These are phyloP conservation scores for Citrus cavaleriei DNA, from an alignment of 345 rosid genomes.

Conservation along the genomic window DNA sequence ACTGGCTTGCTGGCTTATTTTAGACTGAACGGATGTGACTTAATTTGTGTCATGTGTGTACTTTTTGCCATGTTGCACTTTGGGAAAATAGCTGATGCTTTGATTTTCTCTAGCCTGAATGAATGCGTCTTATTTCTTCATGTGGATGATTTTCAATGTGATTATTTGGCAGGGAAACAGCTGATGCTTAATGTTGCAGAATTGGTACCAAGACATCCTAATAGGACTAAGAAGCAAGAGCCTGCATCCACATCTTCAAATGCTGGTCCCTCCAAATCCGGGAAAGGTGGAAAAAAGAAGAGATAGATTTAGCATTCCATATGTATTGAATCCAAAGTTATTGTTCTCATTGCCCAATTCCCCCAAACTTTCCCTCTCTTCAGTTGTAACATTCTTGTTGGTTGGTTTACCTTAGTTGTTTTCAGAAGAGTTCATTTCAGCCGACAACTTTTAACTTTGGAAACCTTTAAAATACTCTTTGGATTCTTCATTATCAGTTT, in stretches of 20 bases:
- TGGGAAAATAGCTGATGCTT: not conserved
- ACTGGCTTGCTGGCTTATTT: not conserved
- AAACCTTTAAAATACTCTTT: not conserved
- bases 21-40: not conserved
- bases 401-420: too few relatives aligned
- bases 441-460: not conserved
- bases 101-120: not conserved
- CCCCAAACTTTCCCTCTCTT: not conserved
- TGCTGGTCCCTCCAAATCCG: slow-evolving; percentile 58
- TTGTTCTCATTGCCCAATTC: not conserved
- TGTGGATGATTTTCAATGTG: not conserved
- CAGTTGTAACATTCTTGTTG: not conserved
- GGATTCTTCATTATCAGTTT: not conserved
- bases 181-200: slow-evolving; percentile 86
- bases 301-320: slow-evolving; percentile 32
- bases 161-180: slow-evolving; percentile 62
- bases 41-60: not conserved
- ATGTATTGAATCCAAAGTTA: not conserved
- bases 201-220: slow-evolving; percentile 84
- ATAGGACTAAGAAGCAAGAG: slow-evolving; percentile 83
- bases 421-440: not conserved
- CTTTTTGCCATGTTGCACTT: not conserved
- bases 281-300: slow-evolving; percentile 86
- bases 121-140: not conserved
- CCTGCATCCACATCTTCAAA: slow-evolving; percentile 50